Evolutionary conservation across 768 basidiomycete genomes (phyloP).

Genomic region (Collybiopsis confluens): DNA sequence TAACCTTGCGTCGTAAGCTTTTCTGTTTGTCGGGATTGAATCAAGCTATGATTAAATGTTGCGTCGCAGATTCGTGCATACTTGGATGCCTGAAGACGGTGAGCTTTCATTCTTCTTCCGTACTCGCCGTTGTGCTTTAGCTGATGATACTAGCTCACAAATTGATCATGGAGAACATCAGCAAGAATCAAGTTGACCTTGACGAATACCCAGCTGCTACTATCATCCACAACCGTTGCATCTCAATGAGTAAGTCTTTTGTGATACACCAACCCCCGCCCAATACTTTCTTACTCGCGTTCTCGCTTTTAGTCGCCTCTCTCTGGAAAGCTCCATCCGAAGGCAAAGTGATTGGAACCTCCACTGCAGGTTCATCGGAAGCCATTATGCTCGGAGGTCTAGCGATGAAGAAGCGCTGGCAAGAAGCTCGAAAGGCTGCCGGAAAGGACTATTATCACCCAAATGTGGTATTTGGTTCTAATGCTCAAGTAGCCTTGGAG

Average conservation of each 20-base stretch:
- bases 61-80: slow-evolving; percentile 40
- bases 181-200: slow-evolving; percentile 63
- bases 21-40: not conserved
- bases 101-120: slow-evolving; percentile 12
- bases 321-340: slow-evolving; percentile 63
- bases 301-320: slow-evolving; percentile 35
- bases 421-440: slow-evolving; percentile 54
- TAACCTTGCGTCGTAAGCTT: slow-evolving; percentile 63
- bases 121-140: not conserved
- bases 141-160: slow-evolving; percentile 17
- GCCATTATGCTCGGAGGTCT: slow-evolving; percentile 71
- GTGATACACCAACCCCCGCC: not conserved
- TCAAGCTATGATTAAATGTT: not conserved
- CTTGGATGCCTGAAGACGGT: slow-evolving; percentile 55
- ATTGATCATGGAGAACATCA: slow-evolving; percentile 59
- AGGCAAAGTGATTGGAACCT: slow-evolving; percentile 53
- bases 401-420: slow-evolving; percentile 67
- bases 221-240: slow-evolving; percentile 48
- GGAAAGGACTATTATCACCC: slow-evolving; percentile 53
- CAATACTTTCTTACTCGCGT: too few species aligned
- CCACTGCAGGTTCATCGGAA: slow-evolving; percentile 62
- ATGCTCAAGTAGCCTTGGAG: slow-evolving; percentile 62
- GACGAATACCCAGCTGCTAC: slow-evolving; percentile 62
- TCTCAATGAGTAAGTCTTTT: slow-evolving; percentile 44
- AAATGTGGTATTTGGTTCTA: slow-evolving; percentile 54